phyloP scores from a whole-genome alignment of 1,284 basidiomycete genomes.

The Pseudozyma tsukubaensis region DNA sequence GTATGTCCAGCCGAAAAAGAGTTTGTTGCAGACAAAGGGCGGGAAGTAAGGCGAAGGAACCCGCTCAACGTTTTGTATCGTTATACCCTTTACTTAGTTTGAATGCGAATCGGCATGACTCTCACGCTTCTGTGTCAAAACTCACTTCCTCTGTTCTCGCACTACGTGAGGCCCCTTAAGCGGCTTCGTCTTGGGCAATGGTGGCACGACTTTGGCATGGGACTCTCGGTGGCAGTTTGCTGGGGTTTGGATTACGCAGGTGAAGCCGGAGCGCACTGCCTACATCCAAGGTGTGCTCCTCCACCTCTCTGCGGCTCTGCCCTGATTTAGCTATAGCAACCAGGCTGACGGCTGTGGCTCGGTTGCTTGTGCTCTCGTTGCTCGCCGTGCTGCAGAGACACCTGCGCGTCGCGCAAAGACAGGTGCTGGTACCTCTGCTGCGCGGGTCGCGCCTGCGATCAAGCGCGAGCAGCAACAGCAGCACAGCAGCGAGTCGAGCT shows the following conservation, averaged over 20 bases:
- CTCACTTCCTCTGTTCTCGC: neutral
- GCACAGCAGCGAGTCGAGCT: too few species aligned
- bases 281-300: slow-evolving; percentile 10
- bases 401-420: too few species aligned
- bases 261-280: slow-evolving; percentile 6
- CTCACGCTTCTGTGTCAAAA: too few species aligned
- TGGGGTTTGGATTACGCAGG: slow-evolving; percentile 5
- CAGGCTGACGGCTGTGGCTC: neutral
- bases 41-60: neutral
- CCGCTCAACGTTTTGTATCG: too few species aligned
- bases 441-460: too few species aligned
- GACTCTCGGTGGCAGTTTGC: neutral
- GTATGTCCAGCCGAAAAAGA: slow-evolving; percentile 36
- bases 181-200: slow-evolving; percentile 22
- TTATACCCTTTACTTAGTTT: too few species aligned
- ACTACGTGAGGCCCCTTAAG: slow-evolving; percentile 23
- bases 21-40: slow-evolving; percentile 1
- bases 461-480: too few species aligned
- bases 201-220: neutral
- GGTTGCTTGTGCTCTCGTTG: neutral
- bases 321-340: slow-evolving; percentile 4
- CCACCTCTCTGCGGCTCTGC: slow-evolving; percentile 14
- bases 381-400: too few species aligned
- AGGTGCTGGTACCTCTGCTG: too few species aligned
- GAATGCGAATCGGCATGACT: too few species aligned